These are phyloP conservation scores for Clonostachys byssicola DNA, from an alignment of 2,329 filamentous ascomycete genomes.

Conservation along the genomic window DNA sequence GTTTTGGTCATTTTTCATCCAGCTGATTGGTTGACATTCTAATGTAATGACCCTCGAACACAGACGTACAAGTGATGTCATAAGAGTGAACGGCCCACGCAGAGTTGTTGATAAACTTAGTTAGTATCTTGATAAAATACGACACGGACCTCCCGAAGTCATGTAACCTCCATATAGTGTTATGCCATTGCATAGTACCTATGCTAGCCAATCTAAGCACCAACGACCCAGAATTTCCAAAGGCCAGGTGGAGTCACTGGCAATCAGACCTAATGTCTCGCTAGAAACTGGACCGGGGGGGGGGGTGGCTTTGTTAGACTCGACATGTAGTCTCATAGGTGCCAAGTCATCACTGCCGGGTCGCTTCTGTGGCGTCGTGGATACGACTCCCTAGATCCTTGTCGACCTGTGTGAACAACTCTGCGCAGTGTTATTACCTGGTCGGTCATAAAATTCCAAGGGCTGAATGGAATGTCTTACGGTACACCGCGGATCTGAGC, in stretches of 20 bases:
- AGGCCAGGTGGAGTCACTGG: no score
- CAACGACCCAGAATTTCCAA: background rate
- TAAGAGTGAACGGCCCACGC: background rate
- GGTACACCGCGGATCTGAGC: background rate
- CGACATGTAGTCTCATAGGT: background rate
- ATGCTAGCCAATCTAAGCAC: background rate
- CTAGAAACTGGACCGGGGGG: no score
- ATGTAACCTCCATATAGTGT: background rate
- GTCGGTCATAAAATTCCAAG: background rate
- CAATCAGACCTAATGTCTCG: no score
- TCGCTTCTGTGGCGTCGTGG: background rate
- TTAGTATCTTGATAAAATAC: background rate
- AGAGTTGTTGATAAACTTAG: background rate
- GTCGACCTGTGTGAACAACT: conserved; percentile 1
- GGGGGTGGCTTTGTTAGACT: background rate
- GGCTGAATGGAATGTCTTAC: background rate
- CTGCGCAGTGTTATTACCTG: background rate
- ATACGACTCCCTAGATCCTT: background rate
- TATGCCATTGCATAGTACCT: background rate
- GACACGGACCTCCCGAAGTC: background rate
- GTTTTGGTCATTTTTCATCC: no score
- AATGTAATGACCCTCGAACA: background rate
- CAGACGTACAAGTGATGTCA: background rate
- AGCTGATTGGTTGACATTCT: no score
- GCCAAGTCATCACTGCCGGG: background rate